A percentile compares a stretch with the other conserved stretches of the same genome.
phyloP scores from a whole-genome alignment of 306 rosid species.

The Vigna unguiculata region DNA sequence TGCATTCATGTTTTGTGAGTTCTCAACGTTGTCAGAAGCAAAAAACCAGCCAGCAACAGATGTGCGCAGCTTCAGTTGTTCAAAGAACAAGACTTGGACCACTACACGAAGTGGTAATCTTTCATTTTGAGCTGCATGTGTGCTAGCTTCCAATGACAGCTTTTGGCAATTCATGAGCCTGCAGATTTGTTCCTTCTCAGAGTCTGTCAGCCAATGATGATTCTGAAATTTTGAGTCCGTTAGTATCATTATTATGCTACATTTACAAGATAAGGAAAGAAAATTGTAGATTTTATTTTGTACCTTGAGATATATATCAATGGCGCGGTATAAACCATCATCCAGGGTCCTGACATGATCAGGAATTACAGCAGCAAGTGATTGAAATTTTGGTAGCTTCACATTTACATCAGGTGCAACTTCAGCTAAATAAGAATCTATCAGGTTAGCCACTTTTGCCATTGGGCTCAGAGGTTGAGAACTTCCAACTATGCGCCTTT shows the following conservation, averaged over 20 bases:
- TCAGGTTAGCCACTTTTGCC: slow-evolving; percentile 76
- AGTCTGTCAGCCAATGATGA: slow-evolving; percentile 83
- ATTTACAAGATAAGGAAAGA: slow-evolving; percentile 4
- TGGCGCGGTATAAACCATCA: slow-evolving; percentile 87
- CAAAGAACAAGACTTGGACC: slow-evolving; percentile 93
- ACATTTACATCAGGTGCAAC: slow-evolving; percentile 90
- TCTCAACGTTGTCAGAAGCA: slow-evolving; percentile 73
- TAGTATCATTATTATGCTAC: background rate
- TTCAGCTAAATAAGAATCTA: slow-evolving; percentile 87
- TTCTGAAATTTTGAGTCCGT: slow-evolving; percentile 55
- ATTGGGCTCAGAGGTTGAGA: slow-evolving; percentile 60
- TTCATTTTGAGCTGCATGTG: slow-evolving; percentile 95
- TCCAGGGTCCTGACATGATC: slow-evolving; percentile 78
- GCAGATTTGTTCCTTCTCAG: slow-evolving; percentile 89
- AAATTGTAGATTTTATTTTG: background rate
- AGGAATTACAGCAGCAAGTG: slow-evolving; percentile 82
- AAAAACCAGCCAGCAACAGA: slow-evolving; percentile 85
- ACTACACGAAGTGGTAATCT: slow-evolving; percentile 82
- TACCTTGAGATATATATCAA: slow-evolving; percentile 93
- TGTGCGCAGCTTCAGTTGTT: slow-evolving; percentile 85
- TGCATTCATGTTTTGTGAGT: slow-evolving; percentile 59
- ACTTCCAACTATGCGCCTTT: slow-evolving; percentile 55
- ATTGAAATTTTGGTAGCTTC: slow-evolving; percentile 71
- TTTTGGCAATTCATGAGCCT: slow-evolving; percentile 92
- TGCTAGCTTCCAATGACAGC: slow-evolving; percentile 92